Conservation (phyloP, 768 basidiomycete genomes). For the Lactifluus volemus region DNA sequence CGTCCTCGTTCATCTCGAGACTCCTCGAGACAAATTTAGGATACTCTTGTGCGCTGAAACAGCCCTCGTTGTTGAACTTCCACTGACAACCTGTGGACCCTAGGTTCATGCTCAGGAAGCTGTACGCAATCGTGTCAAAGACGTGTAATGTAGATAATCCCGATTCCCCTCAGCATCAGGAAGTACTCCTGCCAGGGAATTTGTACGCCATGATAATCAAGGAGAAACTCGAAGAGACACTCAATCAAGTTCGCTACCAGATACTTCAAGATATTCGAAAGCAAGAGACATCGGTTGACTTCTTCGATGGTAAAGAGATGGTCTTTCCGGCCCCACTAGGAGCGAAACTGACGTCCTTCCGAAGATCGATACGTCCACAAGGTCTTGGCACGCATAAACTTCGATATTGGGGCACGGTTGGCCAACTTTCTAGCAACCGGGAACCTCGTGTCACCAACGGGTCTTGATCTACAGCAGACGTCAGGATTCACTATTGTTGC, state of each 20-base stretch:
- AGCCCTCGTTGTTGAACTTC: neutral
- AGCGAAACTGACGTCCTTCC: neutral
- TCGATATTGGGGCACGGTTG: constrained; percentile 84
- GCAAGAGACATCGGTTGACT: constrained; percentile 69
- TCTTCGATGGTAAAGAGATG: constrained; percentile 65
- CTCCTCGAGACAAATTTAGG: constrained; percentile 87
- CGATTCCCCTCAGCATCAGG: constrained; percentile 98
- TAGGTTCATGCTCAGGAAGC: constrained; percentile 96
- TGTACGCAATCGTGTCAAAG: constrained; percentile 85
- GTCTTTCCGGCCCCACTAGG: too few species aligned
- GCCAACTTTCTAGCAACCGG: constrained; percentile 96
- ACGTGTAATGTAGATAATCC: constrained; percentile 92
- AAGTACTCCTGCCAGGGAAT: constrained; percentile 87
- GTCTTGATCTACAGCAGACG: constrained; percentile 93
- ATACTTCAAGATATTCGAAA: constrained; percentile 69
- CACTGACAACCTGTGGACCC: neutral
- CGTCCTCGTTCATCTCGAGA: constrained; percentile 82
- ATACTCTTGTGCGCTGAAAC: constrained; percentile 70
- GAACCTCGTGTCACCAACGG: constrained; percentile 88
- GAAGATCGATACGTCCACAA: constrained; percentile 77
- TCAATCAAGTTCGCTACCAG: constrained; percentile 61
- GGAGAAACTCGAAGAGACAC: constrained; percentile 86
- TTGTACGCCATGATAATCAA: constrained; percentile 98
- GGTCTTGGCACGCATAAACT: constrained; percentile 68
- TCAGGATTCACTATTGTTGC: constrained; percentile 99